phyloP scores from a whole-genome alignment of 768 basidiomycete species.

The Lactifluus subvellereus region DNA sequence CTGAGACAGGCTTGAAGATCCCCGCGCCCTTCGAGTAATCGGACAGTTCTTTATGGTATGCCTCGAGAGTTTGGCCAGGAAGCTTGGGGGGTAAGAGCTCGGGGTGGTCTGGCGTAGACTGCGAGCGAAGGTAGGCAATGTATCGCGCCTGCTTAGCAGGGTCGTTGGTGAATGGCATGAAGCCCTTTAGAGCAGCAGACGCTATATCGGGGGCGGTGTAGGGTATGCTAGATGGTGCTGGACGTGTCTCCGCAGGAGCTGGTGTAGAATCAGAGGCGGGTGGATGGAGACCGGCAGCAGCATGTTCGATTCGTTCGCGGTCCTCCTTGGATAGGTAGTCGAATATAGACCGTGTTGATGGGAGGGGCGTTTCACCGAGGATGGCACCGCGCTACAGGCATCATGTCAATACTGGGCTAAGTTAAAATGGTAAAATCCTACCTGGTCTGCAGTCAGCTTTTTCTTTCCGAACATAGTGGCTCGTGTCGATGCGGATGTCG shows the following conservation, averaged over 20 bases:
- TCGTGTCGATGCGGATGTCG: constrained; percentile 42
- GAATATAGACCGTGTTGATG: constrained; percentile 77
- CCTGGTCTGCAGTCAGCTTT: constrained; percentile 21
- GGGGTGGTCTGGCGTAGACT: constrained; percentile 45
- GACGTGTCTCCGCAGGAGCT: constrained; percentile 25
- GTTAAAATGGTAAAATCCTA: background rate
- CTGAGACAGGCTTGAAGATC: constrained; percentile 87
- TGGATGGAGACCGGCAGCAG: constrained; percentile 34
- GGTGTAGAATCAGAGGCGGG: constrained; percentile 29
- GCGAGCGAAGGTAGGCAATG: constrained; percentile 69
- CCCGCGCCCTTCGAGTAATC: constrained; percentile 85
- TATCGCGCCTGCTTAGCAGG: constrained; percentile 83
- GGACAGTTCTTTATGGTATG: constrained; percentile 74
- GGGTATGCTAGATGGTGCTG: constrained; percentile 33
- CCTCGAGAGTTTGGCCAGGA: constrained; percentile 54
- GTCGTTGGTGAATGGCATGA: constrained; percentile 79
- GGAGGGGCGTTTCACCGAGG: constrained; percentile 75
- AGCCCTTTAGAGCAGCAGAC: constrained; percentile 80
- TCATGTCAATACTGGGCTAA: background rate
- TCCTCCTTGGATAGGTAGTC: constrained; percentile 93
- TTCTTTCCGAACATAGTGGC: constrained; percentile 43
- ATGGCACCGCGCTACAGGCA: constrained; percentile 63
- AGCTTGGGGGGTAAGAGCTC: constrained; percentile 45
- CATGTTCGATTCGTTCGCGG: constrained; percentile 70
- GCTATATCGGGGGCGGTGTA: constrained; percentile 70